A percentile compares a stretch with the other conserved stretches of the same genome.
phyloP scores from a whole-genome alignment of 108 stramenopile genomes.

The Schizochytrium sp. region DNA sequence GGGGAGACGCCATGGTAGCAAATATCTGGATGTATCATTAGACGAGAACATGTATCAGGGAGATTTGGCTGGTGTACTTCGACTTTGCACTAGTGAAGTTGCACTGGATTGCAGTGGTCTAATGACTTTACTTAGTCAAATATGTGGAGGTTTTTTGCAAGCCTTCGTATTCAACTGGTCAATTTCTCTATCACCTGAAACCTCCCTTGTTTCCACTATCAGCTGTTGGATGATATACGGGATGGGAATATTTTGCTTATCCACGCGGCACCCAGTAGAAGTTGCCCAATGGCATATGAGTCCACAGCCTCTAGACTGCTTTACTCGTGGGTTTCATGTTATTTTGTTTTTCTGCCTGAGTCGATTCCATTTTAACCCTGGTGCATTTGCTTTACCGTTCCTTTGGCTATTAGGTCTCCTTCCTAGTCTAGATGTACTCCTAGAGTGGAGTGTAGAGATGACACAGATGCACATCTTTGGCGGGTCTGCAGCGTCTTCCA shows the following conservation, averaged over 20 bases:
- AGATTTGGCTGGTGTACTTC: not conserved
- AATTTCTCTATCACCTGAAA: not conserved
- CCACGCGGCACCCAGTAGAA: conserved; percentile 22
- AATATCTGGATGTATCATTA: too few relatives aligned
- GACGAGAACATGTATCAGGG: too few relatives aligned
- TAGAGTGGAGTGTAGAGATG: not conserved
- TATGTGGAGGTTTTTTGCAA: not conserved
- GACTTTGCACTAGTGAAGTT: not conserved
- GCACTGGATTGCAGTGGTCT: not conserved
- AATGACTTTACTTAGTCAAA: not conserved
- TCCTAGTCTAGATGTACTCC: not conserved
- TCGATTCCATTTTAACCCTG: not conserved
- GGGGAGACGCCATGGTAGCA: too few relatives aligned
- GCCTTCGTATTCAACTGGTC: not conserved
- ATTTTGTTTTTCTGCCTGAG: not conserved
- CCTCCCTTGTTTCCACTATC: not conserved
- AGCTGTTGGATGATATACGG: not conserved
- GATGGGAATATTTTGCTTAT: conserved; percentile 5
- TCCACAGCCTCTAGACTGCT: not conserved
- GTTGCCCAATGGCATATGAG: not conserved
- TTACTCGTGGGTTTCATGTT: not conserved
- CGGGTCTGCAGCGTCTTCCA: not conserved
- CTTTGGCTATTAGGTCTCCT: not conserved
- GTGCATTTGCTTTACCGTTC: not conserved
- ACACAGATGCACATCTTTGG: conserved; percentile 7